These are phyloP conservation scores for Neurospora sp. DNA, from an alignment of 495 filamentous ascomycete species.

Conservation along the genomic window DNA sequence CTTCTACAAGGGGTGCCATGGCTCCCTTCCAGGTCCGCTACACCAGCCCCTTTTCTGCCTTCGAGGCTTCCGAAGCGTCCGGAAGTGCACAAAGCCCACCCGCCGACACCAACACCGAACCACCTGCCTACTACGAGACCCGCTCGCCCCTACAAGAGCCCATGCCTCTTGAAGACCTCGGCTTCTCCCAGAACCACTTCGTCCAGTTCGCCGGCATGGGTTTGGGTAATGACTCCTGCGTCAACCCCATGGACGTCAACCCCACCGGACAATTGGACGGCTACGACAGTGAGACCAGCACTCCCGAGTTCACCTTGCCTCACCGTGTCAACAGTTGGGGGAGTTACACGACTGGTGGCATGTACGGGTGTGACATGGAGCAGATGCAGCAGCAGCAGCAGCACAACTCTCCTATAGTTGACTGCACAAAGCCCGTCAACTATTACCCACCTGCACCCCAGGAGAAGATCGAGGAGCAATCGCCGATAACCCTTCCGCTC, in stretches of 20 bases:
- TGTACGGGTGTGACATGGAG: slow-evolving; percentile 6
- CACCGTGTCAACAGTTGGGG: slow-evolving; percentile 8
- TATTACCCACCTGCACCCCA: slow-evolving; percentile 14
- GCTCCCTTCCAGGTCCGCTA: slow-evolving; percentile 16
- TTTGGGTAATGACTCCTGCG: slow-evolving; percentile 17
- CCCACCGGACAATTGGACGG: slow-evolving; percentile 21
- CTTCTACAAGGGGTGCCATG: slow-evolving; percentile 6
- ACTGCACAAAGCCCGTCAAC: slow-evolving; percentile 11
- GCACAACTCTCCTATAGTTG: neutral
- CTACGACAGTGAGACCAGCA: slow-evolving; percentile 18
- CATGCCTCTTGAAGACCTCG: slow-evolving; percentile 9
- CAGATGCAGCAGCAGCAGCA: neutral
- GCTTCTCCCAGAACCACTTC: slow-evolving; percentile 5
- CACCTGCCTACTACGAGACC: slow-evolving; percentile 25
- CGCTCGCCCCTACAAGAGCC: slow-evolving; percentile 19
- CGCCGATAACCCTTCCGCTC: slow-evolving; percentile 9
- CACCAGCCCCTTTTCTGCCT: slow-evolving; percentile 23
- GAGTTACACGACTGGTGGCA: slow-evolving; percentile 7
- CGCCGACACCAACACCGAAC: slow-evolving; percentile 19
- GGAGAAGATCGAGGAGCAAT: slow-evolving; percentile 20
- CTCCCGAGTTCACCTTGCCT: slow-evolving; percentile 7
- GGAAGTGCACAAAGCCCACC: slow-evolving; percentile 27
- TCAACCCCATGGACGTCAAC: slow-evolving; percentile 32
- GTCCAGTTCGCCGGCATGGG: slow-evolving; percentile 22
- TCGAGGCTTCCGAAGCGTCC: slow-evolving; percentile 26